Evolutionary conservation across 306 rosid genomes (phyloP), one percentile per base, ranked within the genome.

Genomic region (Cucurbita ficifolia): DNA sequence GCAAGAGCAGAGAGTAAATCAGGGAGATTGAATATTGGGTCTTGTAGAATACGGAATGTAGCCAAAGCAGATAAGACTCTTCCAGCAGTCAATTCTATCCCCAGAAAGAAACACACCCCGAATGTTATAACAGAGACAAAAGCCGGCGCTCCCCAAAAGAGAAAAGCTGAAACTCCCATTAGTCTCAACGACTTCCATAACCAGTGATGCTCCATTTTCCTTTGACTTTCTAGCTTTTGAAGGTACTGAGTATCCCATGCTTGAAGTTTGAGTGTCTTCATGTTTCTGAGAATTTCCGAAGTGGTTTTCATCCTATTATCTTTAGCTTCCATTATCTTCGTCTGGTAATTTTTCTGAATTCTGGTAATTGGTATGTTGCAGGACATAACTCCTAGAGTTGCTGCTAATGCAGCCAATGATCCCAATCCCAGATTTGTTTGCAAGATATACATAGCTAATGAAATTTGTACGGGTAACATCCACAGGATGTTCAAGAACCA

Each of bases 391-490:
- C 55, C 78, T 33, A 87, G 49, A 24, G 97, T 94, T 36, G 98
- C 97, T 10, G 83, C 90, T 50, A 90, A 52, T 54, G 96, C 85
- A 55, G 90, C 98, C 17, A 86, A 10, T 3, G 96, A 86, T 39
- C 97, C 98, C 61, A 90, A 75, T 19, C 96, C 92, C 12, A 90
- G 82, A 82, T 82, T 90, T n/a, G 88, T 82, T 58, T 94, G 89
- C 75, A 94, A 78, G 79, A 94, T 68, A 81, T 75, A 81, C 43
- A 90, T 85, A 16, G 98, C 98, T 50, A 94, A 78, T 1, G 97
- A 88, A 77, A 94, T 74, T 76, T 94, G 98, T 72, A 94, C 68
- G 3, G 98, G 98, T 79, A 94, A 77, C 98, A 94, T 94, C 97
- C 97, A 94, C 43, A 94, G 70, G 0, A 83, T 81, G 67, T 94